A percentile compares a stretch with the other conserved stretches of the same genome.
Evolutionary conservation across 139 green algal species (phyloP).

Genomic region (Edaphochlamys debaryana): DNA sequence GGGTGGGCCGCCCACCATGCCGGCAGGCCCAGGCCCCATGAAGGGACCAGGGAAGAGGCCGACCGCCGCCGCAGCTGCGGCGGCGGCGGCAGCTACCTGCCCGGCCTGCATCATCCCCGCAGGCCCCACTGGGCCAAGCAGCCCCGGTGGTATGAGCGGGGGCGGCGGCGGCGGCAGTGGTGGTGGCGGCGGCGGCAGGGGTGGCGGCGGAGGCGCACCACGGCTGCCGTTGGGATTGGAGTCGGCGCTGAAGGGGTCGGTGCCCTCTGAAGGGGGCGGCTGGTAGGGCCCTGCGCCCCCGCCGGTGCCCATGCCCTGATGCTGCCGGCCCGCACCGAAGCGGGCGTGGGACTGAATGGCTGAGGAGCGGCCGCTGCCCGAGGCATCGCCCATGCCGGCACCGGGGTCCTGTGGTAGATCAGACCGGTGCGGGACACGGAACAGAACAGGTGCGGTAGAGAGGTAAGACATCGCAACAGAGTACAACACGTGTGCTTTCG

Average conservation of each 20-base stretch:
- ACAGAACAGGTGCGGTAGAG: too few species aligned
- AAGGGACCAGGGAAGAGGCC: background rate
- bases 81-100: background rate
- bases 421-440: background rate
- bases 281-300: background rate
- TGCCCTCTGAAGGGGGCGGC: background rate
- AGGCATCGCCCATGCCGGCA: constrained; percentile 3
- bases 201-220: background rate
- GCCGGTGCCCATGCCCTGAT: background rate
- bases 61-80: constrained; percentile 1
- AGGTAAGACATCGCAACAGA: too few species aligned
- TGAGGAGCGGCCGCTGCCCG: constrained; percentile 32
- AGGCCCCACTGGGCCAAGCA: constrained; percentile 27
- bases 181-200: background rate
- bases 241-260: constrained; percentile 41
- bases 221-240: constrained; percentile 37
- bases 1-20: background rate
- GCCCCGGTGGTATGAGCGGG: constrained; percentile 22
- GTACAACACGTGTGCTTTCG: too few species aligned
- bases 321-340: background rate
- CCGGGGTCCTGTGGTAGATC: background rate
- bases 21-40: background rate
- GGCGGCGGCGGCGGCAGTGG: background rate
- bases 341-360: constrained; percentile 20
- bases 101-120: background rate